Percentiles rank a stretch among this genome's conserved stretches.
phyloP scores from a whole-genome alignment of 139 green algal species.

The Chlamydomonas applanata region DNA sequence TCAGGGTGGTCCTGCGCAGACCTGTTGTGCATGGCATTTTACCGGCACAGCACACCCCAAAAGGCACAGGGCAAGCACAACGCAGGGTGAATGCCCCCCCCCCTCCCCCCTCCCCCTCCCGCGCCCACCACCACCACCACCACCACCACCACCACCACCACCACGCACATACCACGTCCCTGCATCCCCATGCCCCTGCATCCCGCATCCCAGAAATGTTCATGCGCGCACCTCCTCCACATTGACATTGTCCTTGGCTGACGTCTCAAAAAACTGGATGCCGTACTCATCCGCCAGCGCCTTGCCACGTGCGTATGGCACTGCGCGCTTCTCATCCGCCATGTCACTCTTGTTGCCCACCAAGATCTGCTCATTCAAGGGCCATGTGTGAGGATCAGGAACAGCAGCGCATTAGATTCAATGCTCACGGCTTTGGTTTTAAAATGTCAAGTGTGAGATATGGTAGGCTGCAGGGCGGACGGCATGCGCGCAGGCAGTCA shows the following conservation, averaged over 20 bases:
- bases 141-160: too few species aligned
- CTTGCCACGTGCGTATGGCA: constrained; percentile 72
- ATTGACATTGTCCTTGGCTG: constrained; percentile 77
- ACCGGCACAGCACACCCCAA: not conserved
- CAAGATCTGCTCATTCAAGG: constrained; percentile 60
- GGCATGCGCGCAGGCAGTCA: too few species aligned
- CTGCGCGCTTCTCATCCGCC: constrained; percentile 76
- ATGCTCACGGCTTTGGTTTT: too few species aligned
- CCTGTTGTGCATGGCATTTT: not conserved
- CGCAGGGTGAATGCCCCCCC: too few species aligned
- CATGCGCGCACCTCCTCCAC: constrained; percentile 71
- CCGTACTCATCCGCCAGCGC: constrained; percentile 90
- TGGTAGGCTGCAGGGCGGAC: too few species aligned
- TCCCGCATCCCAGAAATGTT: not conserved
- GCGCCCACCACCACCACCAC: too few species aligned
- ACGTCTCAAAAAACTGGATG: constrained; percentile 93
- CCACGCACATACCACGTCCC: not conserved
- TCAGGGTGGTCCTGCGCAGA: not conserved
- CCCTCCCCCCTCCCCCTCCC: too few species aligned
- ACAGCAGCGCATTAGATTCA: not conserved
- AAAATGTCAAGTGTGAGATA: too few species aligned
- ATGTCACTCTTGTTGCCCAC: constrained; percentile 97
- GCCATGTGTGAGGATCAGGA: not conserved
- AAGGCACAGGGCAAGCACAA: too few species aligned
- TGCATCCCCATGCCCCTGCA: not conserved